A percentile compares a stretch with the other conserved stretches of the same genome.
phyloP scores from a whole-genome alignment of 2,329 filamentous ascomycete species.

The Alternaria panax region DNA sequence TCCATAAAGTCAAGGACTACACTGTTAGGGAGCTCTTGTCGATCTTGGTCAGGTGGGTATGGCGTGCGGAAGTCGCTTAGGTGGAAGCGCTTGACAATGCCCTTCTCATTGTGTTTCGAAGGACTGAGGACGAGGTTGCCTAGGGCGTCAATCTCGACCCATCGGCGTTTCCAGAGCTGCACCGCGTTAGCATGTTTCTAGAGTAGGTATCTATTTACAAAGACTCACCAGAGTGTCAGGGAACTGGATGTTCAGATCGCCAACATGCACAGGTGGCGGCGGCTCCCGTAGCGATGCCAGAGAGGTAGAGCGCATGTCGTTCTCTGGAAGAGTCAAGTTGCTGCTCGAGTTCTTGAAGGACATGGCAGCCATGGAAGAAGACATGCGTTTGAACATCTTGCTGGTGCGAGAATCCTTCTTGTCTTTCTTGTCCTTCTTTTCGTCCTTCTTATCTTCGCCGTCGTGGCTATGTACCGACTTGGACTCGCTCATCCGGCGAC shows the following conservation, averaged over 20 bases:
- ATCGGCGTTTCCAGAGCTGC: constrained; percentile 89
- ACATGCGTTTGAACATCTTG: constrained; percentile 72
- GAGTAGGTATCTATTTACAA: no score
- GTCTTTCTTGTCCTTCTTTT: constrained; percentile 60
- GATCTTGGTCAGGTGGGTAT: constrained; percentile 85
- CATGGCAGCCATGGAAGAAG: constrained; percentile 62
- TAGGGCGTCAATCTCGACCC: constrained; percentile 81
- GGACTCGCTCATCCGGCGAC: constrained; percentile 49
- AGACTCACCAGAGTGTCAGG: constrained; percentile 77
- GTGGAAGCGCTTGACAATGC: constrained; percentile 80
- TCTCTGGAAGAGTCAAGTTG: constrained; percentile 51
- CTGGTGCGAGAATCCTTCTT: constrained; percentile 65
- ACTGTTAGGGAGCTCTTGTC: constrained; percentile 92
- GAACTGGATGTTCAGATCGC: constrained; percentile 96
- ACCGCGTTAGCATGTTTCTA: constrained; percentile 10
- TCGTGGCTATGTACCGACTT: constrained; percentile 42
- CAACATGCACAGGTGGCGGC: constrained; percentile 71
- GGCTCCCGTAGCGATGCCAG: constrained; percentile 49
- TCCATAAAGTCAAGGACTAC: constrained; percentile 69
- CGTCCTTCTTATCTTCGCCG: constrained; percentile 50
- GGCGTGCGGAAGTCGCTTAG: constrained; percentile 82
- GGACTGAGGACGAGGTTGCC: constrained; percentile 84
- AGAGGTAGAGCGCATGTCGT: constrained; percentile 37
- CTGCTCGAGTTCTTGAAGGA: constrained; percentile 59
- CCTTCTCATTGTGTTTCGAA: constrained; percentile 68